A percentile compares a stretch with the other conserved stretches of the same genome.
These are phyloP conservation scores for Teratosphaeria pseudoeucalypti DNA, from an alignment of 2,329 filamentous ascomycete species.

Conservation along the genomic window DNA sequence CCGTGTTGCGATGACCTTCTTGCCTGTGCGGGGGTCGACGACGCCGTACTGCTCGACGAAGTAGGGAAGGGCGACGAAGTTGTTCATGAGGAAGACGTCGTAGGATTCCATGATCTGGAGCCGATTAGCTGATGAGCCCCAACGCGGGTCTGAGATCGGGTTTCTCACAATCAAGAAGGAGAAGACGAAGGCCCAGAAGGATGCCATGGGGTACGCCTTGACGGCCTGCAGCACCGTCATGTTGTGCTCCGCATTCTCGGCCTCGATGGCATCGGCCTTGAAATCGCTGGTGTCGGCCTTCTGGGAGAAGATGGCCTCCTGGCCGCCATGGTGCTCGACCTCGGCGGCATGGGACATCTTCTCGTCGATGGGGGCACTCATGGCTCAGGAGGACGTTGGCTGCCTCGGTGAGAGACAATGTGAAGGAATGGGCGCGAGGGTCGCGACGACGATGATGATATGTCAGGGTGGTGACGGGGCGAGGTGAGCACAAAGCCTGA, in stretches of 20 bases:
- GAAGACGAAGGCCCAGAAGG: slow-evolving; percentile 46
- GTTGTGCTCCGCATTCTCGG: slow-evolving; percentile 44
- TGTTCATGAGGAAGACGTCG: slow-evolving; percentile 50
- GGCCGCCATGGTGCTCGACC: neutral
- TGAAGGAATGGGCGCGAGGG: neutral
- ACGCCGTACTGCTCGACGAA: slow-evolving; percentile 43
- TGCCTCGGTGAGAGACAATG: neutral
- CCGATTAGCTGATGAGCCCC: neutral
- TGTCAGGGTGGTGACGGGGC: neutral
- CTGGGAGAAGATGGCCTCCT: slow-evolving; percentile 9
- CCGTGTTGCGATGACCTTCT: slow-evolving; percentile 36
- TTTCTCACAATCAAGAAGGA: slow-evolving; percentile 47
- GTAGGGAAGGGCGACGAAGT: slow-evolving; percentile 43
- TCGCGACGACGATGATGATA: neutral
- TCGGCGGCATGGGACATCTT: neutral
- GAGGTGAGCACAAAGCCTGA: neutral
- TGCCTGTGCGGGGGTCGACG: slow-evolving; percentile 3
- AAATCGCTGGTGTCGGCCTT: slow-evolving; percentile 27
- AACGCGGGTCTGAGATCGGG: too few species aligned
- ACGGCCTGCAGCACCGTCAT: slow-evolving; percentile 43
- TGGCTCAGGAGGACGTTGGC: neutral
- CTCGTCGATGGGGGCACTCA: neutral
- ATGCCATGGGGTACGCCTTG: slow-evolving; percentile 43
- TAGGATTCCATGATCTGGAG: slow-evolving; percentile 61
- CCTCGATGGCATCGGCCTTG: slow-evolving; percentile 47